These are phyloP conservation scores for Agaricus subrufescens DNA, from an alignment of 768 basidiomycete species.

Conservation along the genomic window DNA sequence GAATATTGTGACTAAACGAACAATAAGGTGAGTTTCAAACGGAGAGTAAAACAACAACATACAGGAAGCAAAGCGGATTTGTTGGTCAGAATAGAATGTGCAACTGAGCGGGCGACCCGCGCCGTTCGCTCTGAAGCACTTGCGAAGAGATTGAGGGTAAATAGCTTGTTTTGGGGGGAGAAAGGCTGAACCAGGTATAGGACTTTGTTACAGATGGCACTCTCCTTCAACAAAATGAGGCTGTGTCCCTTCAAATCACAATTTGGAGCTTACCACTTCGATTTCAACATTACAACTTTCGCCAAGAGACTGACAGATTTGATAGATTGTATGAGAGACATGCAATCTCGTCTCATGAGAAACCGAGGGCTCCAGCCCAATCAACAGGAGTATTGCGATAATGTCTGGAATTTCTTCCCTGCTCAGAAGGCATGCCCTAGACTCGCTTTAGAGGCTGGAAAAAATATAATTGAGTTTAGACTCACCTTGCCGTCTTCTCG, in stretches of 20 bases:
- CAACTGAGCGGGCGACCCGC: constrained; percentile 56
- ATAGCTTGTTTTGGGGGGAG: constrained; percentile 44
- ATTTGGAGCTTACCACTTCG: constrained; percentile 19
- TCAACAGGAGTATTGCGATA: constrained; percentile 42
- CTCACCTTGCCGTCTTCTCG: constrained; percentile 42
- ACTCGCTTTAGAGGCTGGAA: background rate
- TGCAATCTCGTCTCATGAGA: constrained; percentile 39
- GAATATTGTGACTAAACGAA: constrained; percentile 32
- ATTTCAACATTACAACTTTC: constrained; percentile 19
- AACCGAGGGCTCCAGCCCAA: constrained; percentile 53
- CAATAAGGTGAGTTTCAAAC: constrained; percentile 9
- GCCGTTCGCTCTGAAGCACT: constrained; percentile 43
- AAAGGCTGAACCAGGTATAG: constrained; percentile 34
- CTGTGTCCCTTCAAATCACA: constrained; percentile 9
- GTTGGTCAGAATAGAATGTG: constrained; percentile 41
- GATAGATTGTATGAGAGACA: constrained; percentile 42
- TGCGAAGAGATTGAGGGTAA: constrained; percentile 46
- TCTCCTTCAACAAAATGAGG: constrained; percentile 32
- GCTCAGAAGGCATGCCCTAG: constrained; percentile 30
- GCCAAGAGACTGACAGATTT: constrained; percentile 38
- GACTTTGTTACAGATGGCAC: constrained; percentile 39
- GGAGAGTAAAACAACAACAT: constrained; percentile 6
- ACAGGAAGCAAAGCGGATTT: constrained; percentile 19
- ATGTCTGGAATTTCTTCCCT: constrained; percentile 42
- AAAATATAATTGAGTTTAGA: constrained; percentile 3